Evolutionary conservation across 148 eudicot species (phyloP).

Genomic region (Rhododendron henanense): DNA sequence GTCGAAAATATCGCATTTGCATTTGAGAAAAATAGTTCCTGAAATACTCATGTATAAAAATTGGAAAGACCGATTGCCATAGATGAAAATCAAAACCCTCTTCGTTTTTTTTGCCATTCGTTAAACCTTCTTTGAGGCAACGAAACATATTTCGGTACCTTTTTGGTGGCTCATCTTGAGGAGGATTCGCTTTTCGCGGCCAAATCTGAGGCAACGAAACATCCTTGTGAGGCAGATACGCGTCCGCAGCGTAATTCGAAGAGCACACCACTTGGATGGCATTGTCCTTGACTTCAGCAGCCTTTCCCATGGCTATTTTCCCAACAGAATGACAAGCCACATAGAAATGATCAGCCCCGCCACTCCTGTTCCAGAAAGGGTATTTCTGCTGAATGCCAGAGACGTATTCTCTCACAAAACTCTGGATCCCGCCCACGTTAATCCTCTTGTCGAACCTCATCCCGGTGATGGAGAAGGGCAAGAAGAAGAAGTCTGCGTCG

Average conservation of each 20-base stretch:
- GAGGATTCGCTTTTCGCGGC: conserved; percentile 60
- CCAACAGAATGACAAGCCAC: conserved; percentile 90
- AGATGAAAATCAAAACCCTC: no score
- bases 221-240: conserved; percentile 79
- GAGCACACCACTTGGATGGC: conserved; percentile 90
- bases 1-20: neutral
- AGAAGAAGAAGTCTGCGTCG: conserved; percentile 66
- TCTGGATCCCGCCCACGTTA: conserved; percentile 59
- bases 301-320: conserved; percentile 63
- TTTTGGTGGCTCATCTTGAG: conserved; percentile 25
- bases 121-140: no score
- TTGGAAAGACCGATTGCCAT: no score
- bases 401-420: conserved; percentile 55
- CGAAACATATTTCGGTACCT: conserved; percentile 26
- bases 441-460: conserved; percentile 58
- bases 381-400: conserved; percentile 37
- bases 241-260: conserved; percentile 55
- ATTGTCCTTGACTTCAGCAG: conserved; percentile 50
- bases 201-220: conserved; percentile 86
- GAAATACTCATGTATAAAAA: no score
- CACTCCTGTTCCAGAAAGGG: conserved; percentile 75
- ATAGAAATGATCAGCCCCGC: conserved; percentile 86
- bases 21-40: no score
- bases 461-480: conserved; percentile 78
- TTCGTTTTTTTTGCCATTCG: no score